Evolutionary conservation across 2,329 filamentous ascomycete species (phyloP).

Genomic region (Colletotrichum lini): DNA sequence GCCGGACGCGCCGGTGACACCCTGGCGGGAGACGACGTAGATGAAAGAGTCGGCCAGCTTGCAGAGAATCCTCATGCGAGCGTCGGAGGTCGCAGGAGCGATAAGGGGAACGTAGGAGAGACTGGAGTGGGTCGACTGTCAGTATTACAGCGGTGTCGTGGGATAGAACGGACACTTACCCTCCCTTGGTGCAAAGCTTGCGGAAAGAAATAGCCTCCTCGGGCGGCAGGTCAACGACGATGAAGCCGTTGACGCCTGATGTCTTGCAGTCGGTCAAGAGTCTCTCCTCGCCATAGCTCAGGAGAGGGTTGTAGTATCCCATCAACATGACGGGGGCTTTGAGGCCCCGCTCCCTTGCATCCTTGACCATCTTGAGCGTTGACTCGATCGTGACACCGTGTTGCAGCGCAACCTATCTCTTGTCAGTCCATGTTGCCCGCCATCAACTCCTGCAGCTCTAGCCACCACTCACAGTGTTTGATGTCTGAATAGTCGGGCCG

Average conservation of each 20-base stretch:
- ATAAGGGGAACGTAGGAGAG: conserved; percentile 98
- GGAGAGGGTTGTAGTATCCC: conserved; percentile 98
- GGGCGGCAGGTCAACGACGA: conserved; percentile 94
- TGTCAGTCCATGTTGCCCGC: conserved; percentile 20
- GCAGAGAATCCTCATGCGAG: conserved; percentile 95
- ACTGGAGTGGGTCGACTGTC: conserved; percentile 54
- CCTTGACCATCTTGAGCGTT: conserved; percentile 86
- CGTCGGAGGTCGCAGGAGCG: conserved; percentile 91
- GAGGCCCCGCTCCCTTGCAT: conserved; percentile 83
- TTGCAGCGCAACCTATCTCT: conserved; percentile 75
- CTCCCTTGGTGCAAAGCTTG: conserved; percentile 83
- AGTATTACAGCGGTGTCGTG: neutral
- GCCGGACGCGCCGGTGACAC: conserved; percentile 92
- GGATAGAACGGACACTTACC: conserved; percentile 63
- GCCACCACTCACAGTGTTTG: conserved; percentile 79
- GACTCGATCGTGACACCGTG: conserved; percentile 89
- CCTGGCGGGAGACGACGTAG: conserved; percentile 97
- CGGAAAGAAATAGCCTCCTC: conserved; percentile 96
- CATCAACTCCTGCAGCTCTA: conserved; percentile 4
- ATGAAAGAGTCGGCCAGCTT: conserved; percentile 98
- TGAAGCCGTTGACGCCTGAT: conserved; percentile 94
- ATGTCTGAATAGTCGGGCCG: conserved; percentile 94
- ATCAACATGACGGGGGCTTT: conserved; percentile 90
- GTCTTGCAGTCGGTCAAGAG: conserved; percentile 87
- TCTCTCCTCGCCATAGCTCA: conserved; percentile 93